Base-by-base conservation (phyloP, 768 basidiomycete genomes). In the Aureoboletus auriporus region DNA sequence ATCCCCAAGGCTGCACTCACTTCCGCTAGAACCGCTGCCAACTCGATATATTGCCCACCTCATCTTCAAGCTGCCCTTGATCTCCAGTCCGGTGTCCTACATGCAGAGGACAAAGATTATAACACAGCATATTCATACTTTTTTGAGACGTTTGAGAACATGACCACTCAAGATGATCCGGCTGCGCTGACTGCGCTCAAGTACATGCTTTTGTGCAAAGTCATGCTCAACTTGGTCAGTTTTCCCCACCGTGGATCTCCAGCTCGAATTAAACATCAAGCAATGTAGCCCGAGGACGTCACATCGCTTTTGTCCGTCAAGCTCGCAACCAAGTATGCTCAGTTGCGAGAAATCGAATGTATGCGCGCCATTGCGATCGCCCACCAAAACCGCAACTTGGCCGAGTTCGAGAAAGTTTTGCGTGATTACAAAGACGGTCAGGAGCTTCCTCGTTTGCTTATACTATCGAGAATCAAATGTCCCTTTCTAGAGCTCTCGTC, bases 31-130 rank as follows among this genome's bases (percentile, higher is more conserved):
- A 97, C 94, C 0, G 92, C 93, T 17, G 94, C 92, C 30, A 95
- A 95, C 69, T 82, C 91, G 2, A 95, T 98, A 62, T 98, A 97
- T 72, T 96, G 93, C 59, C 83, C 86, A 28, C 84, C 86, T 11
- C 72, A 80, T 48, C 73, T 88, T 13, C 84, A 76, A 60, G 75
- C 76, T 3, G 69, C 74, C 12, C 72, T 82, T 28, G 85, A 88
- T 58, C 74, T 86, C 26, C 85, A 86, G 60, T 77, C 77, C 37
- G 86, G 95, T 5, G 75, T 95, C 37, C 77, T 97, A 9, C 92
- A 96, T 59, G 93, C 95, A 0, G 94, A 99, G 58, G 95, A 99
- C 61, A 95, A 94, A 63, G 95, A 98, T 69, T 98, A 96, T 68
- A 94, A 81, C 49, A 99, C 95, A 0, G 95, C 84, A 17, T 96